Base-by-base conservation (phyloP, 2,329 filamentous ascomycete species). In the Beauveria varroae region DNA sequence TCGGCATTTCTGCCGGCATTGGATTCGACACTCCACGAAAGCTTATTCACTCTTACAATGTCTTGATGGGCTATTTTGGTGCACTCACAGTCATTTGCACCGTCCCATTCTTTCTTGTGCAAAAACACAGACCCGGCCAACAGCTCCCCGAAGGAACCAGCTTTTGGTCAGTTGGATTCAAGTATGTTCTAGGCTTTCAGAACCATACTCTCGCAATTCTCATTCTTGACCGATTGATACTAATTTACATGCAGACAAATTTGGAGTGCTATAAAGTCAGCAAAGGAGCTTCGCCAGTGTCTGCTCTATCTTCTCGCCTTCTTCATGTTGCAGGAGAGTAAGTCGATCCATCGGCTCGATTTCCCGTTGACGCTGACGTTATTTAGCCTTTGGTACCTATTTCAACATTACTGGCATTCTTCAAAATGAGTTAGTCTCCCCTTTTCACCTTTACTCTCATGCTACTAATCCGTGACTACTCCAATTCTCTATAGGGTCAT, bases 101-200 rank as follows among this genome's bases (percentile, higher is more conserved):
- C 8, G 51, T 67, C 5, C 66, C 66, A 3, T 67, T 66, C 63
- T 67, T 67, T 41, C 52, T 67, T n/a, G 61, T 67, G 14, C 65
- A 67, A 55, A 65, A 66, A 60, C 63, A 65, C 43, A 57, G 66
- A 7, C 65, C 66, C 1, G 65, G 65, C 8, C 66, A 67, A 57
- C 64, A 67, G 62, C 62, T 66, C 1, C 65, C 65, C 3, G 57
- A 62, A 14, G 65, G 65, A 16, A 57, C 64, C 6, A 59, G 59
- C n/a, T 66, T 61, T 46, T 56, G 64, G 46, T 59, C 64, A 5
- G 63, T 64, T 16, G 62, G 62, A 12, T 62, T 62, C 22, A 64
- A 63, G 63, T 64, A 49, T 40, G 62, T 59, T 14, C 22, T 8
- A 43, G n/a, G 16, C 3, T 7, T 43, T 18, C 18, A 10, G 5